Conservation (phyloP, 208 protist genomes). For the Tritrichomonas musculus region DNA sequence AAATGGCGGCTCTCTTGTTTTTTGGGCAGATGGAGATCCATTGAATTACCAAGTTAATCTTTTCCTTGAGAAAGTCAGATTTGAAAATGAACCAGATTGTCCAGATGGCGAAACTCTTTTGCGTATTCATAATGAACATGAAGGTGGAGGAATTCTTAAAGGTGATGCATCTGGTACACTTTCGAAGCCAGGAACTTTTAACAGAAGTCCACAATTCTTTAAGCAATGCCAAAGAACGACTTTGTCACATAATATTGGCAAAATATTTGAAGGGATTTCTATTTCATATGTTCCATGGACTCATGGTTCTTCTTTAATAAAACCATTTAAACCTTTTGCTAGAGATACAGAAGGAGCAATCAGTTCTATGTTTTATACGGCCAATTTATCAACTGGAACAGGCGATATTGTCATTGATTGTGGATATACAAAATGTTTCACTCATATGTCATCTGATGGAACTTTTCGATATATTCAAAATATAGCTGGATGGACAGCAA, state of each 20-base stretch:
- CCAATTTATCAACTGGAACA: no score
- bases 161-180: no score
- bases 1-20: background rate
- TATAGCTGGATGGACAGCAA: background rate
- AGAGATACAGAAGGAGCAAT: background rate
- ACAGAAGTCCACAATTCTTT: background rate
- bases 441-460: background rate
- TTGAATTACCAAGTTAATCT: background rate
- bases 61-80: background rate
- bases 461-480: background rate
- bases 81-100: background rate
- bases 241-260: background rate
- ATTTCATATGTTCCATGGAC: background rate
- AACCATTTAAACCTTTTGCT: background rate
- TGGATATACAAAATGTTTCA: background rate
- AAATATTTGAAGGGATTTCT: background rate
- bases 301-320: background rate
- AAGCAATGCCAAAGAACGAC: background rate
- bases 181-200: background rate
- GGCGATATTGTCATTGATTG: constrained; percentile 24
- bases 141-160: background rate
- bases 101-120: background rate
- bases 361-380: background rate
- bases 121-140: background rate
- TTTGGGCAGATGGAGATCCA: background rate